Evolutionary conservation across 441 rosid genomes (phyloP).

Genomic region (Viola pubescens): DNA sequence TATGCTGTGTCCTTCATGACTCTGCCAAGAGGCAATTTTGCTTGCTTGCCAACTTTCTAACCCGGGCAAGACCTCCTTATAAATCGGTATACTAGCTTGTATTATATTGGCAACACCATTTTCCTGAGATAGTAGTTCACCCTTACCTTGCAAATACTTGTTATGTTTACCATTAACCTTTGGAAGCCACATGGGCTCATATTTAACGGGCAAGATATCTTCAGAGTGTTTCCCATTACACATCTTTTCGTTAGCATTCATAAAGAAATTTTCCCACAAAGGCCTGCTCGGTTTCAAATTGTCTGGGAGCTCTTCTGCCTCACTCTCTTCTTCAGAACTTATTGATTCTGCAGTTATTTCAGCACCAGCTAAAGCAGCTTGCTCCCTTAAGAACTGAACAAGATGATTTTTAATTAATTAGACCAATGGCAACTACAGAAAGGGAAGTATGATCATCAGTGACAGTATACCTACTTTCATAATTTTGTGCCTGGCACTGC

Average conservation of each 20-base stretch:
- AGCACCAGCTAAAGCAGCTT: slow-evolving; percentile 71
- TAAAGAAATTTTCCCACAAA: slow-evolving; percentile 58
- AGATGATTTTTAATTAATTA: slow-evolving; percentile 14
- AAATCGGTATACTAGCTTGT: slow-evolving; percentile 55
- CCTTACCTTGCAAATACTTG: slow-evolving; percentile 44
- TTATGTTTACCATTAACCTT: slow-evolving; percentile 87
- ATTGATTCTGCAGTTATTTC: slow-evolving; percentile 74
- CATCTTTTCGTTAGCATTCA: slow-evolving; percentile 41
- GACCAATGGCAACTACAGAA: slow-evolving; percentile 6
- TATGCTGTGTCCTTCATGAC: slow-evolving; percentile 78
- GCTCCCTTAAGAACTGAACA: slow-evolving; percentile 82
- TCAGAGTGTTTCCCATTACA: slow-evolving; percentile 28
- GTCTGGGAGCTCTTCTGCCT: slow-evolving; percentile 46
- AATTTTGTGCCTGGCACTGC: slow-evolving; percentile 94
- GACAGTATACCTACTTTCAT: slow-evolving; percentile 54
- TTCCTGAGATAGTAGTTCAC: slow-evolving; percentile 39
- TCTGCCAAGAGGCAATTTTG: slow-evolving; percentile 89
- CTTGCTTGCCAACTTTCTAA: slow-evolving; percentile 82
- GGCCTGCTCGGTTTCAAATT: slow-evolving; percentile 40
- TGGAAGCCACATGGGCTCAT: slow-evolving; percentile 49
- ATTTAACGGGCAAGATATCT: slow-evolving; percentile 31
- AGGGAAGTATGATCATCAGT: not conserved
- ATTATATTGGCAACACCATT: slow-evolving; percentile 60
- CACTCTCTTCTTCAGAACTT: slow-evolving; percentile 63
- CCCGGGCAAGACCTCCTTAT: slow-evolving; percentile 81